A percentile compares a stretch with the other conserved stretches of the same genome.
Conservation (phyloP, 495 filamentous ascomycete species). For the Penicillium subrubescens region DNA sequence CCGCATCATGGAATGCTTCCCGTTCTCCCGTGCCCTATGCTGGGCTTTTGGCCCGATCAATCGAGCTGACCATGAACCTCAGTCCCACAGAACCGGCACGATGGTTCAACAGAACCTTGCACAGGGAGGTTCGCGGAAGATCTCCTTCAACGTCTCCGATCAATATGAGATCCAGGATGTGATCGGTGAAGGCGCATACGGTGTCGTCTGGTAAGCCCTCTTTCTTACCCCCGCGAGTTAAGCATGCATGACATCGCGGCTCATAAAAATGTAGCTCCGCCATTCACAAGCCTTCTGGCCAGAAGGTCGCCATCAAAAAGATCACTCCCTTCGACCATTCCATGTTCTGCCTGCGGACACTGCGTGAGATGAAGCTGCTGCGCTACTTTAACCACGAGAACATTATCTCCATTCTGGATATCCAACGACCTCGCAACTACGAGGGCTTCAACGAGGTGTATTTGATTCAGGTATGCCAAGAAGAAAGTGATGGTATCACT, state of each 20-base stretch:
- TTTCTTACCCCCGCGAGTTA: not conserved
- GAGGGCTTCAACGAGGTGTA: slow-evolving; percentile 98
- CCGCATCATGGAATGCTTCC: slow-evolving; percentile 5
- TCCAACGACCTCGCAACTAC: slow-evolving; percentile 95
- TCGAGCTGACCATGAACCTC: slow-evolving; percentile 8
- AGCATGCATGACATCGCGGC: not conserved
- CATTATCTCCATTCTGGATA: slow-evolving; percentile 99
- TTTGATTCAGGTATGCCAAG: slow-evolving; percentile 80
- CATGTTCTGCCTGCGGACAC: slow-evolving; percentile 96
- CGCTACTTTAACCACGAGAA: slow-evolving; percentile 99
- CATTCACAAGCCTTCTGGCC: slow-evolving; percentile 95
- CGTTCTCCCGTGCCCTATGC: not conserved
- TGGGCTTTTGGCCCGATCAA: not conserved
- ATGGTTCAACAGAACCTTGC: slow-evolving; percentile 54
- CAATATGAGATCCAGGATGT: slow-evolving; percentile 99
- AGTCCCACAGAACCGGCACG: slow-evolving; percentile 13
- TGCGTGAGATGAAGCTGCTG: slow-evolving; percentile 99
- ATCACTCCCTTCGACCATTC: slow-evolving; percentile 99
- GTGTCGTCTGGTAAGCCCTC: slow-evolving; percentile 87
- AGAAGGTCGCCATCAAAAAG: slow-evolving; percentile 99
- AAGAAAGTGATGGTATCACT: not conserved
- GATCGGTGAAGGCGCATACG: slow-evolving; percentile 97
- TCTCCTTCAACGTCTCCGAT: slow-evolving; percentile 99
- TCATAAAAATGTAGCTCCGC: slow-evolving; percentile 71
- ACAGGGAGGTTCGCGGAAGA: slow-evolving; percentile 78